Evolutionary conservation across 2,329 filamentous ascomycete genomes (phyloP).

Genomic region (Fusarium sterilihyphosum): DNA sequence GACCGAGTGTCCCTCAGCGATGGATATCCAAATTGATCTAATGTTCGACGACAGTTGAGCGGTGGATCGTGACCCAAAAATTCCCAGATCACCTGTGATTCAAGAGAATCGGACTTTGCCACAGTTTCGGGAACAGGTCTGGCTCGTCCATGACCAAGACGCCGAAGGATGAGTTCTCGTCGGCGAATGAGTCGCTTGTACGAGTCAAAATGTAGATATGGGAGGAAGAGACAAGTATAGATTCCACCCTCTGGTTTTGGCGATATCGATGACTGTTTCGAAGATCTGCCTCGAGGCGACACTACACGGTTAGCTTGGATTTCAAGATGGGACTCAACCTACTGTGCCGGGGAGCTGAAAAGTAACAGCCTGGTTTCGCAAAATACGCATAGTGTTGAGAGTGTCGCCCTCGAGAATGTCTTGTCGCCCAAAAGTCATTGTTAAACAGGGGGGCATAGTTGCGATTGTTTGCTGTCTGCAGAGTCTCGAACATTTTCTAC

Average conservation of each 20-base stretch:
- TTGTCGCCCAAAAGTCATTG: slow-evolving; percentile 60
- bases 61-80: slow-evolving; percentile 69
- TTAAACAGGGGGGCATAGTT: slow-evolving; percentile 54
- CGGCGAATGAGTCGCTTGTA: slow-evolving; percentile 67
- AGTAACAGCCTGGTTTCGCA: slow-evolving; percentile 60
- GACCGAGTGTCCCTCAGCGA: slow-evolving; percentile 68
- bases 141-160: slow-evolving; percentile 63
- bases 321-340: slow-evolving; percentile 6
- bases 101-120: slow-evolving; percentile 64
- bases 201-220: slow-evolving; percentile 72
- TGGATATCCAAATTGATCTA: slow-evolving; percentile 73
- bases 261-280: slow-evolving; percentile 45
- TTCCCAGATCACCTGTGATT: slow-evolving; percentile 70
- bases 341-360: slow-evolving; percentile 53
- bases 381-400: slow-evolving; percentile 61
- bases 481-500: slow-evolving; percentile 56
- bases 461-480: slow-evolving; percentile 51
- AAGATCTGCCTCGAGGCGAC: slow-evolving; percentile 49
- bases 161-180: slow-evolving; percentile 62
- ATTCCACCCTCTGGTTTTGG: slow-evolving; percentile 43
- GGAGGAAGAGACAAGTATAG: slow-evolving; percentile 63
- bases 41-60: slow-evolving; percentile 67
- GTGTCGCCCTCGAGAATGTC: slow-evolving; percentile 59
- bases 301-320: slow-evolving; percentile 31
- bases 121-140: slow-evolving; percentile 65